Evolutionary conservation across 108 stramenopile genomes (phyloP).

Genomic region (Nitzschia sp.): DNA sequence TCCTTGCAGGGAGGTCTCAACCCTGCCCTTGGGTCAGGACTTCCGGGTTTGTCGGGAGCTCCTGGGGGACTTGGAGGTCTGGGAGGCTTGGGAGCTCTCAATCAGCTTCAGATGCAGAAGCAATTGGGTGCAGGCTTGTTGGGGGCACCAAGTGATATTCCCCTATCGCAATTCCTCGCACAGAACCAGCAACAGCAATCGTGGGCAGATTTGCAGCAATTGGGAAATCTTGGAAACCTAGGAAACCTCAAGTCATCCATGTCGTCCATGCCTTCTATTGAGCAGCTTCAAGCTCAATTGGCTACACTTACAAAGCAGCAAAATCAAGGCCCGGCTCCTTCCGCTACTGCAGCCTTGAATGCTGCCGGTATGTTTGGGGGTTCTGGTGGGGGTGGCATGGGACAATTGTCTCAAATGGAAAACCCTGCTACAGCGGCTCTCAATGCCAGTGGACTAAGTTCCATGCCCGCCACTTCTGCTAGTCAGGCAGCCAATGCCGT

Average conservation of each 20-base stretch:
- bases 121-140: constrained; percentile 15
- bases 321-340: constrained; percentile 24
- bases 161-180: constrained; percentile 34
- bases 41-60: constrained; percentile 35
- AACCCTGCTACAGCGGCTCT: constrained; percentile 57
- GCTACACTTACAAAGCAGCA: constrained; percentile 33
- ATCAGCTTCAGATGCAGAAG: constrained; percentile 40
- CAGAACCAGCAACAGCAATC: constrained; percentile 44
- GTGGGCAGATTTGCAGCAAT: constrained; percentile 29
- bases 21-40: constrained; percentile 31
- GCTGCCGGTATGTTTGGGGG: constrained; percentile 21
- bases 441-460: constrained; percentile 30
- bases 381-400: constrained; percentile 23
- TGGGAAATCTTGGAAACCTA: constrained; percentile 2
- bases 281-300: constrained; percentile 47
- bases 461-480: constrained; percentile 40
- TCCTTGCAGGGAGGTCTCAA: constrained; percentile 27
- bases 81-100: constrained; percentile 18
- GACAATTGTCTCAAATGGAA: constrained; percentile 26
- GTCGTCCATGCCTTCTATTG: constrained; percentile 32
- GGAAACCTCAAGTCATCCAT: constrained; percentile 17
- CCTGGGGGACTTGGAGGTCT: constrained; percentile 21
- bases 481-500: constrained; percentile 21
- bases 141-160: constrained; percentile 22
- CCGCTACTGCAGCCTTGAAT: constrained; percentile 25